Percentiles rank a stretch among this genome's conserved stretches.
Conservation (phyloP, 192 early-diverging fungal species). For the Umbelopsis vinacea region DNA sequence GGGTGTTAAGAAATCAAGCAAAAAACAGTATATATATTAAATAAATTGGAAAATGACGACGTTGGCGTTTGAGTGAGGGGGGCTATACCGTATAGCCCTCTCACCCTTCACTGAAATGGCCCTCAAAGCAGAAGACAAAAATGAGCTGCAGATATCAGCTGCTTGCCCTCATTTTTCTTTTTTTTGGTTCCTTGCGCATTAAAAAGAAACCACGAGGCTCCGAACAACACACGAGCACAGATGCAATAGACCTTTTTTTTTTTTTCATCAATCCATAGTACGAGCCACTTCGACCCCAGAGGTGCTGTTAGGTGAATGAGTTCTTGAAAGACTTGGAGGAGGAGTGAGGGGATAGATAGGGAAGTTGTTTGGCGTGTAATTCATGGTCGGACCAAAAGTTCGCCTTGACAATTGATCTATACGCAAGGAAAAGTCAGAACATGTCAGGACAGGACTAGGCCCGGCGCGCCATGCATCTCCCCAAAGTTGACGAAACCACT, state of each 20-base stretch:
- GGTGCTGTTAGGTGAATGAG: conserved; percentile 21
- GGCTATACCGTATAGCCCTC: too few relatives aligned
- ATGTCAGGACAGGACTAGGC: neutral
- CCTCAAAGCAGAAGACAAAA: too few relatives aligned
- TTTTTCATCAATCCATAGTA: neutral
- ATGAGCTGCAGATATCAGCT: conserved; percentile 12
- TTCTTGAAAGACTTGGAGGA: conserved; percentile 30
- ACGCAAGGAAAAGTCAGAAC: neutral
- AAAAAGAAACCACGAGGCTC: conserved; percentile 17
- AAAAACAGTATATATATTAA: too few relatives aligned
- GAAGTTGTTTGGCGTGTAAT: conserved; percentile 34
- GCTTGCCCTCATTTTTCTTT: neutral
- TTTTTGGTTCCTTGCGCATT: conserved; percentile 2
- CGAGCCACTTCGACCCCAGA: conserved; percentile 9
- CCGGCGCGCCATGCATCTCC: neutral
- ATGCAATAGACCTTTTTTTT: neutral
- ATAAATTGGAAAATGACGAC: too few relatives aligned
- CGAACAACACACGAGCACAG: neutral
- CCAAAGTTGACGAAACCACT: neutral
- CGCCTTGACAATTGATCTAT: conserved; percentile 44
- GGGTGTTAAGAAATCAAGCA: too few relatives aligned
- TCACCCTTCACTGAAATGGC: too few relatives aligned
- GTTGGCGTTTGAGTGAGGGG: too few relatives aligned
- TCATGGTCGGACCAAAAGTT: conserved; percentile 37
- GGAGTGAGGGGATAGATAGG: conserved; percentile 47